Evolutionary conservation across 306 rosid species (phyloP).

Genomic region (Rubus parviflorus): DNA sequence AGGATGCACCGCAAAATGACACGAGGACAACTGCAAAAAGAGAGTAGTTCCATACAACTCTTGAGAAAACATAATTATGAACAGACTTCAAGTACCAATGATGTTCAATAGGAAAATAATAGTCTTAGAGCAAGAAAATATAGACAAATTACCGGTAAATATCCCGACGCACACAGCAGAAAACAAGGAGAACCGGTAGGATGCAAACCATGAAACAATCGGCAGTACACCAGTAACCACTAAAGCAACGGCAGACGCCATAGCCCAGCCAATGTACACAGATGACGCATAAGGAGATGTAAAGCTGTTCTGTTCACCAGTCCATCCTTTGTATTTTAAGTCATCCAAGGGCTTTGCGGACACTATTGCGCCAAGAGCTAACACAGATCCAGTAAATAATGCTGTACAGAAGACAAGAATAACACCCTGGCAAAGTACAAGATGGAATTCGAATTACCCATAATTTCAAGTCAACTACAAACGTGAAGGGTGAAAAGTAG

Average conservation of each 20-base stretch:
- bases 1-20: slow-evolving; percentile 88
- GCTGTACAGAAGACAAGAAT: slow-evolving; percentile 62
- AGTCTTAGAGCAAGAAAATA: slow-evolving; percentile 9
- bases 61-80: slow-evolving; percentile 11
- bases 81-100: slow-evolving; percentile 16
- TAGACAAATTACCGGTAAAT: slow-evolving; percentile 66
- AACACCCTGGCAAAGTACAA: slow-evolving; percentile 63
- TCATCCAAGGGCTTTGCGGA: slow-evolving; percentile 94
- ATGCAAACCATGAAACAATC: slow-evolving; percentile 93
- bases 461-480: slow-evolving; percentile 7
- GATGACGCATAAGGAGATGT: slow-evolving; percentile 85
- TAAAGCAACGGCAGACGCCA: slow-evolving; percentile 85
- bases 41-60: background rate
- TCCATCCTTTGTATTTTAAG: slow-evolving; percentile 84
- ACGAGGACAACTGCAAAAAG: slow-evolving; percentile 67
- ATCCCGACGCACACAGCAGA: slow-evolving; percentile 82
- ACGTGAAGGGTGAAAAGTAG: slow-evolving; percentile 6
- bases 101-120: slow-evolving; percentile 6
- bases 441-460: slow-evolving; percentile 26
- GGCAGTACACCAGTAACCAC: slow-evolving; percentile 88
- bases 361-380: slow-evolving; percentile 86
- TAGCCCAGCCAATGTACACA: slow-evolving; percentile 95
- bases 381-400: slow-evolving; percentile 73
- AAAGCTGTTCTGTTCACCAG: slow-evolving; percentile 64
- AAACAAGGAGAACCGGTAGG: slow-evolving; percentile 84